Conservation (phyloP, 2,329 filamentous ascomycete genomes). For the Ophiostoma australiae region DNA sequence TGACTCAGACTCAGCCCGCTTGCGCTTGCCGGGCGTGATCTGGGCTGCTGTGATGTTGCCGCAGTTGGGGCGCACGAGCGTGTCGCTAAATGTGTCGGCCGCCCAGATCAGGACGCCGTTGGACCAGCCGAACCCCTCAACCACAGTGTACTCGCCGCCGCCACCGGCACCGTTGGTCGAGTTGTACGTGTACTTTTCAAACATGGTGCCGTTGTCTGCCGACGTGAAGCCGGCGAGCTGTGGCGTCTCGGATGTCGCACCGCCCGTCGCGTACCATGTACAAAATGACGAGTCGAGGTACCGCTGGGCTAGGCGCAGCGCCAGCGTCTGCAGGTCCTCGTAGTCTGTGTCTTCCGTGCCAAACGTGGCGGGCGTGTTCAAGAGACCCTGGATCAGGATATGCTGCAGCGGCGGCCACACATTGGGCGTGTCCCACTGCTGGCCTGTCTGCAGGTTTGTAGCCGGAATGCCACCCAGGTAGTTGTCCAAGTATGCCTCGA, state of each 20-base stretch:
- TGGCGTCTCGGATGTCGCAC: conserved; percentile 50
- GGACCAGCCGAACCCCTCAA: conserved; percentile 66
- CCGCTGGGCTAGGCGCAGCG: conserved; percentile 56
- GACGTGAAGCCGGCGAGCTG: conserved; percentile 45
- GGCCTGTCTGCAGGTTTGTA: conserved; percentile 55
- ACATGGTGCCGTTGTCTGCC: conserved; percentile 55
- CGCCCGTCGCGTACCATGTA: conserved; percentile 64
- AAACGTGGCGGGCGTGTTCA: conserved; percentile 55
- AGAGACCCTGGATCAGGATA: conserved; percentile 57
- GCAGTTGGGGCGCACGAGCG: conserved; percentile 52
- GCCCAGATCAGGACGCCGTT: conserved; percentile 65
- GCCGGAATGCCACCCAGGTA: conserved; percentile 56
- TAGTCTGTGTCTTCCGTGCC: conserved; percentile 51
- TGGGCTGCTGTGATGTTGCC: conserved; percentile 45
- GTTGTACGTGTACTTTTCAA: conserved; percentile 63
- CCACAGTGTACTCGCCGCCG: conserved; percentile 64
- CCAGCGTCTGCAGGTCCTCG: conserved; percentile 48
- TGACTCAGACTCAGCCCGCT: conserved; percentile 21
- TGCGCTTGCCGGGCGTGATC: conserved; percentile 33
- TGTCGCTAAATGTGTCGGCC: conserved; percentile 56
- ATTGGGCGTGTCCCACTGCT: conserved; percentile 68
- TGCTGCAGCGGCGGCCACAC: conserved; percentile 66
- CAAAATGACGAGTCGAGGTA: conserved; percentile 65
- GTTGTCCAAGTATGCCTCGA: conserved; percentile 48
- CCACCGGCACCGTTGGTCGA: conserved; percentile 56